phyloP scores from a whole-genome alignment of 2,329 filamentous ascomycete genomes.

The Trichophaea hybrida region DNA sequence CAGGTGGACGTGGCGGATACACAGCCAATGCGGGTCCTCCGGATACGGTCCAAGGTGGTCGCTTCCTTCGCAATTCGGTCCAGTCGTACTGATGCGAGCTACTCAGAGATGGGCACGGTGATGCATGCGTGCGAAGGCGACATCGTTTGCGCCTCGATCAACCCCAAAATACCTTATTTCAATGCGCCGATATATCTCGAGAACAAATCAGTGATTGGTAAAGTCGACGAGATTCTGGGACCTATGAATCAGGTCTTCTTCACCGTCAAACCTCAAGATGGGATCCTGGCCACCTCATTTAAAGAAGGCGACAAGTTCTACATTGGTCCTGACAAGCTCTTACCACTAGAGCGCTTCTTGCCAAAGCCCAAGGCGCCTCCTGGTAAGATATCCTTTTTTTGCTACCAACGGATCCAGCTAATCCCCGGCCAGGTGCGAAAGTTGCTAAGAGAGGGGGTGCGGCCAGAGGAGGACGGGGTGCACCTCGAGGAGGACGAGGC shows the following conservation, averaged over 20 bases:
- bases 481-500: slow-evolving; percentile 28
- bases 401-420: not conserved
- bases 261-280: slow-evolving; percentile 92
- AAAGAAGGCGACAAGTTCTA: slow-evolving; percentile 95
- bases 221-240: slow-evolving; percentile 94
- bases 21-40: slow-evolving; percentile 47
- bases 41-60: slow-evolving; percentile 43
- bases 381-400: not conserved
- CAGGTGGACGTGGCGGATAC: slow-evolving; percentile 46
- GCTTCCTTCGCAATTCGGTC: not conserved
- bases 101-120: slow-evolving; percentile 77
- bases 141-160: slow-evolving; percentile 91
- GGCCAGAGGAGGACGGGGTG: slow-evolving; percentile 36
- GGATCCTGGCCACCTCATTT: slow-evolving; percentile 88
- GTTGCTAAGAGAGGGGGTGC: slow-evolving; percentile 35
- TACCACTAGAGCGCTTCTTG: slow-evolving; percentile 88
- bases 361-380: slow-evolving; percentile 62
- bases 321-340: slow-evolving; percentile 84
- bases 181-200: slow-evolving; percentile 97
- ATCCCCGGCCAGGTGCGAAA: slow-evolving; percentile 2
- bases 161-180: slow-evolving; percentile 95
- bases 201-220: slow-evolving; percentile 93
- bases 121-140: slow-evolving; percentile 93
- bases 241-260: slow-evolving; percentile 98
- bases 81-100: slow-evolving; percentile 29